phyloP scores from a whole-genome alignment of 2,329 filamentous ascomycete species.

The Endothia cerciana region DNA sequence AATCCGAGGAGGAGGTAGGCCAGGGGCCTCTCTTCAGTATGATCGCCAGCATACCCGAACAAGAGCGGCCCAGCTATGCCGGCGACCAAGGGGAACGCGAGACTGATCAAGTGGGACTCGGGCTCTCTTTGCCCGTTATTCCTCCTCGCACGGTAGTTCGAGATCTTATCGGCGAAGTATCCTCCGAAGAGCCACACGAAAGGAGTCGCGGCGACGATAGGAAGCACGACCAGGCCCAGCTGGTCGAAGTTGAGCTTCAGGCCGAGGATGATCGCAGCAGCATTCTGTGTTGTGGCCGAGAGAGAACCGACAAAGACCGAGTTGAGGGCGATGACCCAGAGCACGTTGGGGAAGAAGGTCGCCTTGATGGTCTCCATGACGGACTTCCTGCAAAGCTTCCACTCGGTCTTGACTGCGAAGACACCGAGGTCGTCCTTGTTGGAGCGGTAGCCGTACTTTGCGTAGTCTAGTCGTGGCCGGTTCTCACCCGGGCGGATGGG shows the following conservation, averaged over 20 bases:
- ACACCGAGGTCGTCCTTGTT: constrained; percentile 31
- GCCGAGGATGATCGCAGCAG: constrained; percentile 29
- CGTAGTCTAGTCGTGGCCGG: constrained; percentile 31
- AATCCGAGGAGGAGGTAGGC: constrained; percentile 20
- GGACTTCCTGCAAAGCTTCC: constrained; percentile 27
- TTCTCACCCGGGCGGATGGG: constrained; percentile 29
- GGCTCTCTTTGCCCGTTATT: constrained; percentile 27
- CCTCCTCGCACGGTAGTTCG: constrained; percentile 24
- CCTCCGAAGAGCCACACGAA: constrained; percentile 31
- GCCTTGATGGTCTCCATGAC: constrained; percentile 30
- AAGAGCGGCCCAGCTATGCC: constrained; percentile 24
- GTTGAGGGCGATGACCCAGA: constrained; percentile 31
- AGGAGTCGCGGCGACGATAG: constrained; percentile 27
- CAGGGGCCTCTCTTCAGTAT: constrained; percentile 18
- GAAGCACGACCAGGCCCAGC: constrained; percentile 25
- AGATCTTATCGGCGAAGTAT: constrained; percentile 27
- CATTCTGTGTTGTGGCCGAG: constrained; percentile 29
- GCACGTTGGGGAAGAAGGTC: constrained; percentile 32
- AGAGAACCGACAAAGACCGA: constrained; percentile 28
- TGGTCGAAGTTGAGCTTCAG: constrained; percentile 29
- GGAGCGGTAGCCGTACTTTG: constrained; percentile 30
- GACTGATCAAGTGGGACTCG: constrained; percentile 28
- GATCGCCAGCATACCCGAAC: constrained; percentile 28
- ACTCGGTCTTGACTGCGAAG: constrained; percentile 29
- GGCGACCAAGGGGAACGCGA: constrained; percentile 23